These are phyloP conservation scores for Elsinoe australis DNA, from an alignment of 2,329 filamentous ascomycete species.

Conservation along the genomic window DNA sequence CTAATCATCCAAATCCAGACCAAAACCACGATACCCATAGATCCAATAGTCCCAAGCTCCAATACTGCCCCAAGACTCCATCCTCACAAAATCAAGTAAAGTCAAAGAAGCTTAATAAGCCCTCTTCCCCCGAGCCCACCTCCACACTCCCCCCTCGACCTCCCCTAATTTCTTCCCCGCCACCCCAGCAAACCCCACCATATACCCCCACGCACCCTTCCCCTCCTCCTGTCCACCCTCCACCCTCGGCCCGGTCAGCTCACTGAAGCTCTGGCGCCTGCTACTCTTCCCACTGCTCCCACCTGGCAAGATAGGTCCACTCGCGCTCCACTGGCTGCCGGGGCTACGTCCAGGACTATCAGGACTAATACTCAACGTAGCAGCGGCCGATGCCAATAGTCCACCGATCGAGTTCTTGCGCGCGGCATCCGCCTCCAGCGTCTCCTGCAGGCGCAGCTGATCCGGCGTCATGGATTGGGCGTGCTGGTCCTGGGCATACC, in stretches of 20 bases:
- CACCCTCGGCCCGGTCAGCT: neutral
- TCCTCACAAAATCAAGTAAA: too few relatives aligned
- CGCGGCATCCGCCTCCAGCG: neutral
- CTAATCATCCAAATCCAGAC: too few relatives aligned
- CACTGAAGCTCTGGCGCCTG: slow-evolving; percentile 5
- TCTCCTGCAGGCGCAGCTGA: neutral
- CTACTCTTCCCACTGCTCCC: neutral
- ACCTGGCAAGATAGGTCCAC: slow-evolving; percentile 2
- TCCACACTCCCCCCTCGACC: neutral
- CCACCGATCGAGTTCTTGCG: neutral
- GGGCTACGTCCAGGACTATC: too few relatives aligned
- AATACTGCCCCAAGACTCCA: too few relatives aligned
- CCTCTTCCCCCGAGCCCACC: slow-evolving; percentile 10
- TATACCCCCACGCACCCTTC: neutral
- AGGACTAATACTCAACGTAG: neutral
- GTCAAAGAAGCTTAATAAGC: too few relatives aligned
- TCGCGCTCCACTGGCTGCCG: neutral
- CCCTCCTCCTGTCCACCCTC: neutral
- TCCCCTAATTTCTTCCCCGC: neutral
- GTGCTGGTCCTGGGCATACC: slow-evolving; percentile 2
- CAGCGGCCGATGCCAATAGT: neutral
- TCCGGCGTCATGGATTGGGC: neutral
- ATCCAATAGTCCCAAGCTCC: too few relatives aligned
- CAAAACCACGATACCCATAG: too few relatives aligned
- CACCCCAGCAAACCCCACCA: neutral